phyloP scores from a whole-genome alignment of 257 asterid species.

The Echites panduratus region DNA sequence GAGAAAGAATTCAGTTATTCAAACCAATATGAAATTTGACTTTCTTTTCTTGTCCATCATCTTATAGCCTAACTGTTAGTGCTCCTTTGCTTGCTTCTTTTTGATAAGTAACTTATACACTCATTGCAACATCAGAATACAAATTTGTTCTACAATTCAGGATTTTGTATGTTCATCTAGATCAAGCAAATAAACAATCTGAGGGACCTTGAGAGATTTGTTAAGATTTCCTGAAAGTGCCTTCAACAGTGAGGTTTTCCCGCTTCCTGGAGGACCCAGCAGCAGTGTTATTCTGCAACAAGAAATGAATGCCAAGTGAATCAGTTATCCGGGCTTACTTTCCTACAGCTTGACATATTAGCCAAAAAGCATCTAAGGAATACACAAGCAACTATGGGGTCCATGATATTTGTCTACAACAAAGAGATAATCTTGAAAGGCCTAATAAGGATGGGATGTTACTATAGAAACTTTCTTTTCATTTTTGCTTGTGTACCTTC shows the following conservation, averaged over 20 bases:
- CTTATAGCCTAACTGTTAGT: neutral
- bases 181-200: neutral
- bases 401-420: neutral
- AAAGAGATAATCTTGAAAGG: neutral
- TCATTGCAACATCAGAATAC: neutral
- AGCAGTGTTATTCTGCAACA: slow-evolving; percentile 52
- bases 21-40: neutral
- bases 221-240: slow-evolving; percentile 62
- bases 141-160: neutral
- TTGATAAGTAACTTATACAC: neutral
- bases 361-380: neutral
- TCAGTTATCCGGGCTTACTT: neutral
- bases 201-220: slow-evolving; percentile 48
- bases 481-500: slow-evolving; percentile 40
- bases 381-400: too few relatives aligned
- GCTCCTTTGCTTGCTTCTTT: neutral
- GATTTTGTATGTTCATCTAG: neutral
- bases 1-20: neutral
- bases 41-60: neutral
- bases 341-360: neutral
- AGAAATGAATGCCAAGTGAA: neutral
- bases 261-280: slow-evolving; percentile 76
- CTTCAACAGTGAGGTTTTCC: slow-evolving; percentile 68
- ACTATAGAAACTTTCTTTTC: neutral
- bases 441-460: neutral